phyloP scores from a whole-genome alignment of 495 filamentous ascomycete species.

The Hyaloscypha finlandica region DNA sequence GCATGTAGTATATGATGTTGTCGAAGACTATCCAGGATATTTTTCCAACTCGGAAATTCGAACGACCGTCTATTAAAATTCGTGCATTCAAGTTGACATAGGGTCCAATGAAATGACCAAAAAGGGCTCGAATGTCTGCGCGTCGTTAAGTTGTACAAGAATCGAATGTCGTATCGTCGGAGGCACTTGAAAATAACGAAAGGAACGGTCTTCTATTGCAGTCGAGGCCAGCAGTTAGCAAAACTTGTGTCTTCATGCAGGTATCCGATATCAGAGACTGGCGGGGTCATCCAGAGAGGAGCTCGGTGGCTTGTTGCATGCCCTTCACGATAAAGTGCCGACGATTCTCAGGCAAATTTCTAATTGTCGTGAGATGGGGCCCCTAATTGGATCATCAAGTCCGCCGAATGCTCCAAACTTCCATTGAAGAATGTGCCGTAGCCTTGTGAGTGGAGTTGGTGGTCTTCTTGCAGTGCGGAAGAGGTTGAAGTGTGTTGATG shows the following conservation, averaged over 20 bases:
- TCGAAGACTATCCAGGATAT: not conserved
- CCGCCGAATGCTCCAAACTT: not conserved
- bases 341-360: conserved; percentile 16
- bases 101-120: not conserved
- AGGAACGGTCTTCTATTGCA: conserved; percentile 20
- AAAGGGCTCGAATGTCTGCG: not conserved
- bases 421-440: not conserved
- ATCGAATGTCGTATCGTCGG: not conserved
- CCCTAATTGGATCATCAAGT: not conserved
- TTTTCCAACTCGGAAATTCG: not conserved
- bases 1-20: conserved; percentile 48
- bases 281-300: conserved; percentile 13
- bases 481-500: conserved; percentile 16
- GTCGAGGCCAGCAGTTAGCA: conserved; percentile 20
- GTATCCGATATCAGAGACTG: conserved; percentile 18
- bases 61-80: not conserved
- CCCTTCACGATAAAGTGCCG: conserved; percentile 19
- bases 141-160: conserved; percentile 4
- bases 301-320: conserved; percentile 20
- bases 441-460: not conserved
- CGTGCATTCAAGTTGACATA: not conserved
- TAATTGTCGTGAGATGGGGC: not conserved
- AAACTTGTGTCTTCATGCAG: conserved; percentile 19
- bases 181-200: conserved; percentile 9
- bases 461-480: not conserved